Evolutionary conservation across 805 yeast genomes (phyloP).

Genomic region (Zygosaccharomyces siamensis): DNA sequence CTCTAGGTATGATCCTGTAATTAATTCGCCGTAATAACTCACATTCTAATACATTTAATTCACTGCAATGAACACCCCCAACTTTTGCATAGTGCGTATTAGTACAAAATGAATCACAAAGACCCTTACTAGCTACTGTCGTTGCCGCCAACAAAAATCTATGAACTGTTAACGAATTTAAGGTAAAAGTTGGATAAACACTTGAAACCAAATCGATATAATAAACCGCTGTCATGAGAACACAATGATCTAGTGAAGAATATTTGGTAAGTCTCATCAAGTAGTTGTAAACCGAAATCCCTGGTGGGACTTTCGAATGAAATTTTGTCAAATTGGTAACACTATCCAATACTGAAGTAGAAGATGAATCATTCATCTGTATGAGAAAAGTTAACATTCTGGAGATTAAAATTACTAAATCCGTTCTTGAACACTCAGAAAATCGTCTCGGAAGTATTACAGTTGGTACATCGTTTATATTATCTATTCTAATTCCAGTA

Average conservation of each 20-base stretch:
- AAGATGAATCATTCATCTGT: conserved; percentile 55
- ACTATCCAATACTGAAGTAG: conserved; percentile 5
- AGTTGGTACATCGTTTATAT: conserved; percentile 15
- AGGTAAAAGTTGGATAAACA: conserved; percentile 71
- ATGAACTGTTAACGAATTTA: conserved; percentile 90
- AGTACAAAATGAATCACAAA: conserved; percentile 91
- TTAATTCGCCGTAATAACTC: conserved; percentile 79
- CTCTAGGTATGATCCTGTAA: conserved; percentile 67
- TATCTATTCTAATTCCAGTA: conserved; percentile 1
- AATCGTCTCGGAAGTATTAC: conserved; percentile 39
- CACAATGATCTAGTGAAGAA: conserved; percentile 80
- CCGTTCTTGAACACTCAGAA: conserved; percentile 62
- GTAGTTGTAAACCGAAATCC: conserved; percentile 74
- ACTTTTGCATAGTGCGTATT: conserved; percentile 92
- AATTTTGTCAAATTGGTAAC: conserved; percentile 62
- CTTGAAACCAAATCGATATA: conserved; percentile 81
- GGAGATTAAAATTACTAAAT: conserved; percentile 64
- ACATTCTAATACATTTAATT: conserved; percentile 78
- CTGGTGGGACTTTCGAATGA: conserved; percentile 91
- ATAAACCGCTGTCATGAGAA: conserved; percentile 76
- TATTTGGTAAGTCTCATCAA: conserved; percentile 72
- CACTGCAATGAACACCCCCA: conserved; percentile 84
- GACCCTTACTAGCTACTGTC: conserved; percentile 82
- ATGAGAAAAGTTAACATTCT: conserved; percentile 78
- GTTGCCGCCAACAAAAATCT: conserved; percentile 87